Base-by-base conservation (phyloP, 2,329 filamentous ascomycete species). In the Trichothecium sympodiale region DNA sequence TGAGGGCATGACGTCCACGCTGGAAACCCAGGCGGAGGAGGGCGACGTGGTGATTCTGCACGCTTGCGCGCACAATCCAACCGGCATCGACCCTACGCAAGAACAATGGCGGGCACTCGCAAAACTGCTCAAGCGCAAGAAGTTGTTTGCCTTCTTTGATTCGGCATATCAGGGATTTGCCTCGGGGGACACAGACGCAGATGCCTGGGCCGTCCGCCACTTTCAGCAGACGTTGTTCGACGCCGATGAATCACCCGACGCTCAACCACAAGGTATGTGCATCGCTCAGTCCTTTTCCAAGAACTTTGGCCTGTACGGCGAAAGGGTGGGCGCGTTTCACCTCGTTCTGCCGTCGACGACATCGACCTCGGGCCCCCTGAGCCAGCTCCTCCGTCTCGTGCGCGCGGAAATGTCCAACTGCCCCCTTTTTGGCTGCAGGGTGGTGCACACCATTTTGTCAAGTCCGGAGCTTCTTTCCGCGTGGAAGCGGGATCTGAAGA, bases 1-100 rank as follows among this genome's bases (percentile, higher is more conserved):
- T 30, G 42, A 46, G 3, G 50, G 43, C 26, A 51, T 57, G 46
- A 40, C 48, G 4, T 17, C 29, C 0, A 44, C 45, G 0, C 41
- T 62, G 9, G 38, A 46, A 6, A 27, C 20, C 5, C 38, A 50
- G 4, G 48, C 56, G 2, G 31, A 40, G 8, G 18, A 39, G 5
- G 51, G 51, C 10, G 55, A 58, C 30, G 46, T 57, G n/a, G 38
- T 61, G n/a, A 34, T 62, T 5, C 44, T 62, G 5, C 59, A 62
- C 28, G 54, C 52, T 4, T 60, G 54, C 32, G 54, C 54, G 15
- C 59, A 62, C 35, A 62, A 62, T 31, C 59, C 57, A 2, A 60
- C 57, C 0, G 59, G 59, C 7, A 32, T 54, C 2, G 59, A 62
- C 37, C 52, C 49, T 1, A 46, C 48, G 1, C 44, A 41, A 26